Base-by-base conservation (phyloP, 352 stramenopile species). In the Globisporangium megalacanthum region DNA sequence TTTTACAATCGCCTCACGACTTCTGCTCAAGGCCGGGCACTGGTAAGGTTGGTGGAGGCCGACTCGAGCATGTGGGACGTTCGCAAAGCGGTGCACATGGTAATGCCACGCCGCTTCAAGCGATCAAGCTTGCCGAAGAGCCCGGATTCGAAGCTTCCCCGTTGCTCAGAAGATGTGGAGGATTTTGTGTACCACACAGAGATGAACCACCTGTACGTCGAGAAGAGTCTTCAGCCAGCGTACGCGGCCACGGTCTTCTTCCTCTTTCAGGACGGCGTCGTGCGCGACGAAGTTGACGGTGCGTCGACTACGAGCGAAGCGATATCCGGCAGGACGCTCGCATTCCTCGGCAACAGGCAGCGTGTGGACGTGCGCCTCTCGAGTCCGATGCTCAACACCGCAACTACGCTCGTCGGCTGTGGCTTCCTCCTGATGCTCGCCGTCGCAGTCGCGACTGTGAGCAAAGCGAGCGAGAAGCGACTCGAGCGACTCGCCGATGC, bases 181-280 rank as follows among this genome's bases (percentile, higher is more conserved):
- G 13, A 33, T 3, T 49, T 37, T 13, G 19, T 54, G 4, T 44
- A 29, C 15, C 31, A 31, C 19, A 59, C 83, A 2, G 65, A 85
- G 52, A 65, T 54, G 15, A 69, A 56, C 15, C 75, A 77, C 19
- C 31, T 80, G 54, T 79, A 73, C 56, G 77, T 74, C 1, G 75
- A 83, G 22, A 52, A 52, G 25, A 66, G 68, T 14, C 54, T 85
- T 3, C 61, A 69, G 14, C 75, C 75, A 14, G 70, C 75, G 8
- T 80, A 75, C 44, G 54, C 65, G 31, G 72, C 72, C 0, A 68
- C 65, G 6, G n/a, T 77, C 7, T 75, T 79, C 58, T 85, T 72
- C 70, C 49, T 83, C 15, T 76, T 85, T 17, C 75, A 82, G 37
- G 57, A 70, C 46, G 75, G 68, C 11, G 61, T 72, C 8, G 52